Percentiles rank a stretch among this genome's conserved stretches.
Conservation (phyloP, 2,329 filamentous ascomycete genomes). For the Fusarium tuaranense region DNA sequence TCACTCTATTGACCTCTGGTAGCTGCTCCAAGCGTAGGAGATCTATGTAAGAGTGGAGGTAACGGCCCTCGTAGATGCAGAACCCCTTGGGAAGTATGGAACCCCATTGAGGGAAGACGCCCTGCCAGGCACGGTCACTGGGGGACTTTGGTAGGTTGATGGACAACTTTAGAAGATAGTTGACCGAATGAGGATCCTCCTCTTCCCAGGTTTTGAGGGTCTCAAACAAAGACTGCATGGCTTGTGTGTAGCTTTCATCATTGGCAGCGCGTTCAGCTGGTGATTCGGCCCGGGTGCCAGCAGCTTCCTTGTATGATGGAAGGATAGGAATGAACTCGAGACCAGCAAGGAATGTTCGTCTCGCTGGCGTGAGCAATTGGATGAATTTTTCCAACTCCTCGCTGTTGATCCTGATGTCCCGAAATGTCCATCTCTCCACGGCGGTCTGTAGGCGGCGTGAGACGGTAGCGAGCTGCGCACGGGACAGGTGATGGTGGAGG, state of each 20-base stretch:
- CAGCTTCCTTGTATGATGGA: neutral
- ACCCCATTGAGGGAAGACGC: neutral
- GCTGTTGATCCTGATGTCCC: conserved; percentile 6
- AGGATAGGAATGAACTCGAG: conserved; percentile 10
- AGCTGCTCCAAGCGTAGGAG: neutral
- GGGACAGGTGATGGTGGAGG: neutral
- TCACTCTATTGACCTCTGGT: conserved; percentile 4
- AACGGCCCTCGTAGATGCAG: conserved; percentile 15
- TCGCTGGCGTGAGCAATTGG: neutral
- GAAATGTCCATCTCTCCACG: conserved; percentile 16
- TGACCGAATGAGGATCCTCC: neutral
- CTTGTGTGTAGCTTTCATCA: conserved; percentile 8
- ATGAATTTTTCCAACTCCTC: conserved; percentile 7
- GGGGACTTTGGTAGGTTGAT: conserved; percentile 12
- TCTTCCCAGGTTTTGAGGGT: conserved; percentile 9
- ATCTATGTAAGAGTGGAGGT: conserved; percentile 16
- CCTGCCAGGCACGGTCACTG: conserved; percentile 7
- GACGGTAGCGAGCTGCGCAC: conserved; percentile 6
- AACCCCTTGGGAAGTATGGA: neutral
- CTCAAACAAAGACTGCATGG: neutral
- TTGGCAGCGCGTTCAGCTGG: conserved; percentile 11
- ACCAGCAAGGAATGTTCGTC: neutral
- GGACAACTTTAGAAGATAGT: neutral
- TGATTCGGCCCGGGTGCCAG: conserved; percentile 6
- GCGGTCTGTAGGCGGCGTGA: neutral